phyloP scores from a whole-genome alignment of 2,329 filamentous ascomycete species.

The Cladophialophora immunda region DNA sequence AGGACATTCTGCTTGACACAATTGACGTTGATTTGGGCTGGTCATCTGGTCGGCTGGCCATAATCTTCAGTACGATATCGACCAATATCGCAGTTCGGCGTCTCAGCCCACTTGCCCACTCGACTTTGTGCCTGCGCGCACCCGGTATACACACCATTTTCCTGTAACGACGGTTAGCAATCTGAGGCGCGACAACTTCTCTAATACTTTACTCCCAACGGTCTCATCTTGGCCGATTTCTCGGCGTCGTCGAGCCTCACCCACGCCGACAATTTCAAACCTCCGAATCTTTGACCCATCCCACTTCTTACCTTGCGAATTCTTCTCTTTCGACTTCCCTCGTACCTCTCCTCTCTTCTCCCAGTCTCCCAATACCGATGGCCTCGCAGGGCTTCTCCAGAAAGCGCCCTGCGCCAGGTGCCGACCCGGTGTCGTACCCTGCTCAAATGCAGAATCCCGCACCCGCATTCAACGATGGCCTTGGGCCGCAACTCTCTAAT shows the following conservation, averaged over 20 bases:
- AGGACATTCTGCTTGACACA: background rate
- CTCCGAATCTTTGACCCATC: background rate
- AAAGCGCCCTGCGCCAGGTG: conserved; percentile 78
- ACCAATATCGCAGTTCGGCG: background rate
- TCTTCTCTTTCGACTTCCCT: background rate
- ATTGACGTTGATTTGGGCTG: background rate
- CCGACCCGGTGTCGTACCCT: conserved; percentile 69
- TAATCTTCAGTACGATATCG: background rate
- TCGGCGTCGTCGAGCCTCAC: conserved; percentile 1
- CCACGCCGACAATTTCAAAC: background rate
- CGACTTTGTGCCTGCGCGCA: background rate
- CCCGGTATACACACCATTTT: background rate
- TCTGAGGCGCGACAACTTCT: background rate
- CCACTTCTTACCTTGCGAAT: background rate
- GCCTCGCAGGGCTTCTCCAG: conserved; percentile 58
- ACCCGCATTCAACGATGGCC: conserved; percentile 49
- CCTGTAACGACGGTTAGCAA: background rate
- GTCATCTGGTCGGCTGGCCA: conserved; percentile 1
- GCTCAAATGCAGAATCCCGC: conserved; percentile 59
- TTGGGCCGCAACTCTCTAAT: conserved; percentile 56
- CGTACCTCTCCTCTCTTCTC: background rate
- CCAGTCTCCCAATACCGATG: conserved; percentile 8
- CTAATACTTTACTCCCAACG: background rate
- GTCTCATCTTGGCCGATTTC: background rate
- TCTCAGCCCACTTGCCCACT: background rate